Base-by-base conservation (phyloP, 2,329 filamentous ascomycete species). In the Lasiodiplodia hormozganensis region DNA sequence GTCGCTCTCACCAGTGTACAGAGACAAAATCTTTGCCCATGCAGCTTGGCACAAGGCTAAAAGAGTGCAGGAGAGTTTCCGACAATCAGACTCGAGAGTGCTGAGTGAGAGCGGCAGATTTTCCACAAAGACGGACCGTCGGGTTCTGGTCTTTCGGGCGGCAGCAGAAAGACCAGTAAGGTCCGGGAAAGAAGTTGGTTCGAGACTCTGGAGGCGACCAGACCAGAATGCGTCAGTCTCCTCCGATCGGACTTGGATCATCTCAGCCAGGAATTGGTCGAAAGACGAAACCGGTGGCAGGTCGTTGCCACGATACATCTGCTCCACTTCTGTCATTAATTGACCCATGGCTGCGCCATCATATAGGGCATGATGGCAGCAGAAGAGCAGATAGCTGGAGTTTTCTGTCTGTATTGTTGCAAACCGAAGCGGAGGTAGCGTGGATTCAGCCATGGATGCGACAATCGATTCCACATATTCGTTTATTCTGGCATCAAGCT, bases 361-460 rank as follows among this genome's bases (percentile, higher is more conserved):
- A 73, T 97, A 97, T 0, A 97, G 82, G 2, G 93, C 92, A 79
- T 97, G 94, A 73, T 97, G 94, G 73, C 89, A 88, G 25, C 82
- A 82, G 58, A 90, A 80, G 2, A 85, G 71, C 7, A 87, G 68
- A 31, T 76, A 76, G 11, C 69, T 73, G 8, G 75, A 72, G 7
- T 71, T 62, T 2, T 69, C 72, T 31, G 69, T 51, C 14, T 69
- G 53, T 14, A 74, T 68, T 8, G 76, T 65, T 5, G 76, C 77
- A 31, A 83, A 73, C 25, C 73, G 74, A 36, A 82, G 74, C 6
- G 82, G 82, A n/a, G 79, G 77, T 47, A 70, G 70, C 21, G 72
- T 69, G 25, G 69, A 68, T 16, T 72, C 66, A n/a, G 79, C 69
- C 82, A 89, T 47, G 83, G 77, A 60, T 85, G 85, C 0, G 82